Base-by-base conservation (phyloP, 2,329 filamentous ascomycete species). In the Hymenoscyphus salicellus region DNA sequence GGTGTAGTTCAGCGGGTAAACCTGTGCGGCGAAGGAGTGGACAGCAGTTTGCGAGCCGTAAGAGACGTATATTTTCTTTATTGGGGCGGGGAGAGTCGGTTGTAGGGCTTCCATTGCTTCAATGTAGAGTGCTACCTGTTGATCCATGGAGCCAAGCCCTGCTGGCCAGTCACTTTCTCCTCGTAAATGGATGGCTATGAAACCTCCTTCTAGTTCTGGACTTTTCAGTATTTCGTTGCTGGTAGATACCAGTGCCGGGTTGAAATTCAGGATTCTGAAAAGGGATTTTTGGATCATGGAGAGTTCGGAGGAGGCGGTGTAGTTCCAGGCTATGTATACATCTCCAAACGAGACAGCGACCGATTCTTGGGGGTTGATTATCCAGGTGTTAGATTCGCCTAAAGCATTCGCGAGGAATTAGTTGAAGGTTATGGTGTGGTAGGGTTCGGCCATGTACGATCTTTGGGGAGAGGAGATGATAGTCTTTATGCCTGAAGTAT, bases 101-200 rank as follows among this genome's bases (percentile, higher is more conserved):
- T 60, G 30, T 14, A 68, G 55, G 1, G 58, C 43, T 33, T 62
- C 20, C 32, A 69, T 63, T 33, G 65, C 62, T 11, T 58, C 55
- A 1, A 55, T 43, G 33, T 66, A 69, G 5, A 64, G 46, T 1
- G 43, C 14, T 56, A 61, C 62, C 28, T 69, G 67, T 20, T 41
- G 20, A 5, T 62, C 20, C 1, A 41, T 7, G 20, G 20, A 30
- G n/a, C 66, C 68, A 16, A 68, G 65, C 28, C 36, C 26, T 6
- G 11, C 63, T 10, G 68, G 64, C 68, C 68, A 69, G 58, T 68
- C 68, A 11, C 30, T 46, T 26, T 68, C 68, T 4, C 57, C 66
- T 17, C 66, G 58, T 17, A 66, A 58, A 61, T 69, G 68, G 17
- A 66, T 33, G 32, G 62, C 66, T 30, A 69, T 64, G 17, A 58